Base-by-base conservation (phyloP, 2,329 filamentous ascomycete genomes). In the Fusarium nodosum region DNA sequence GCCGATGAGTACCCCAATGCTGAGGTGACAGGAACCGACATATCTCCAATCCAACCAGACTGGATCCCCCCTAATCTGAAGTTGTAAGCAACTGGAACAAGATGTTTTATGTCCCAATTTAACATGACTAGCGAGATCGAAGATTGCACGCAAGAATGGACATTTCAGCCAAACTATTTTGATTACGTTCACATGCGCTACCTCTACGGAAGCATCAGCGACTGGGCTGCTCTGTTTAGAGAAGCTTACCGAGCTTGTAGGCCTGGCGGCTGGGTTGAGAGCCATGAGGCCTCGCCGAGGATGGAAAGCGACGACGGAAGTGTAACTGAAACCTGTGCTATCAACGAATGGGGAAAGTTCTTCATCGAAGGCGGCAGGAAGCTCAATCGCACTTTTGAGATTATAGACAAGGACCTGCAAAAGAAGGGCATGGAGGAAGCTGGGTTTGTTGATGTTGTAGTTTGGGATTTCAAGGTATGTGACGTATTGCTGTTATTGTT, bases 141-240 rank as follows among this genome's bases (percentile, higher is more conserved):
- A 78, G 50, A 79, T 75, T 66, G 76, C 60, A 64, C 75, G 47
- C 56, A 76, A 63, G 38, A 73, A 20, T 79, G 77, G 77, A 78
- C 76, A 1, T 78, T 72, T 5, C 45, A 59, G 3, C 52, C 56
- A 1, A 51, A 66, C 47, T 77, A 81, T 10, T 87, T 89, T 69
- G 88, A 91, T 75, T 88, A 85, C 64, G 85, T 91, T 38, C 89
- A 90, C 72, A 85, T 86, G 12, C 84, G 86, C 33, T 81, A 86
- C 65, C 78, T 90, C 60, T 79, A 84, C 1, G 88, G 88, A 44
- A 83, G 84, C 58, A 84, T 90, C 55, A 77, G 79, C 5, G 87
- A 89, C 66, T 90, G 87, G 78, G 80, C 82, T 28, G 80, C 82
- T 12, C 75, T 90, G 8, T 82, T 90, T 60, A 77, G 77, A 34